Evolutionary conservation across 192 early-diverging fungal genomes (phyloP).

Genomic region (Phycomyces blakesleeanus): DNA sequence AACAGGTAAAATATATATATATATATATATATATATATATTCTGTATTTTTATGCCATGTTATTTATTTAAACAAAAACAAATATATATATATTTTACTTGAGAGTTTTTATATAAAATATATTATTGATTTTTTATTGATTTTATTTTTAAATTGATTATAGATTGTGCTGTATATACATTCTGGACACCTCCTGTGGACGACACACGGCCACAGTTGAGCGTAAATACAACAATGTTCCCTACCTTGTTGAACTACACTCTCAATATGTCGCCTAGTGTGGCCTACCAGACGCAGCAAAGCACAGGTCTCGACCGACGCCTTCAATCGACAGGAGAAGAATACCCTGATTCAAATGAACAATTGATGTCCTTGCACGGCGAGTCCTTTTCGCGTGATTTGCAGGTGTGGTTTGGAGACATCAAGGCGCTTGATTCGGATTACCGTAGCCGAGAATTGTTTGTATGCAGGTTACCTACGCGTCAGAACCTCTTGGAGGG

Average conservation of each 20-base stretch:
- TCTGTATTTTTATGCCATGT: no score
- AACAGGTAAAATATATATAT: constrained; percentile 54
- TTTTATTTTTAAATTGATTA: constrained; percentile 7
- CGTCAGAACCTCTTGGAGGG: constrained; percentile 17
- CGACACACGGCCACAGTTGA: constrained; percentile 14
- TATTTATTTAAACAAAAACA: no score
- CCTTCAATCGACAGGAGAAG: neutral
- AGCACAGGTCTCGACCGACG: neutral
- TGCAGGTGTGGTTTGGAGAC: constrained; percentile 72
- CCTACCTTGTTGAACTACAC: neutral
- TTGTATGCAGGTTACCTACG: constrained; percentile 42
- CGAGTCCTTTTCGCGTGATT: constrained; percentile 64
- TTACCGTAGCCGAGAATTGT: constrained; percentile 42
- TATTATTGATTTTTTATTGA: neutral
- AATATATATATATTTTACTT: no score
- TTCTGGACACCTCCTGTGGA: constrained; percentile 39
- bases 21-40: no score
- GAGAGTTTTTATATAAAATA: constrained; percentile 20
- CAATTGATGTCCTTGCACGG: constrained; percentile 59
- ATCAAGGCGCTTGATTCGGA: constrained; percentile 47
- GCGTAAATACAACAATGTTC: neutral
- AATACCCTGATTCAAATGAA: constrained; percentile 6
- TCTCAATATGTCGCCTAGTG: no score
- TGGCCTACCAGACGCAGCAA: no score
- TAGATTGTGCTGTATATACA: constrained; percentile 53